Base-by-base conservation (phyloP, 495 filamentous ascomycete genomes). In the Cenococcum geophilum region DNA sequence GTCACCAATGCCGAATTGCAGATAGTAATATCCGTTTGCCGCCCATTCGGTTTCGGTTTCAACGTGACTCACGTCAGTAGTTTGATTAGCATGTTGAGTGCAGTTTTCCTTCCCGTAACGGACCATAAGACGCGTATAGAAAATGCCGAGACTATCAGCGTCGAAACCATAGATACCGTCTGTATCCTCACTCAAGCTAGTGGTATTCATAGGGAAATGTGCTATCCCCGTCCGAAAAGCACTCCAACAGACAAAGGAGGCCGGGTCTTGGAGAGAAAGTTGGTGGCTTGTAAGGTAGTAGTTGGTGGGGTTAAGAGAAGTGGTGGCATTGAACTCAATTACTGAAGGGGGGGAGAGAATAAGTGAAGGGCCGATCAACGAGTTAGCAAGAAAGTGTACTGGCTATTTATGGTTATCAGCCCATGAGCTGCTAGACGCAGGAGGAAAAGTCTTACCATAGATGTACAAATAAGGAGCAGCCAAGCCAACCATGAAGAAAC, bases 221-320 rank as follows among this genome's bases (percentile, higher is more conserved):
- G 64, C 50, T 23, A 9, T 11, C 16, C 64, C 64, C 0, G 64
- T 63, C 27, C 57, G 37, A 34, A 67, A 67, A 0, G 60, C 60
- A 37, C 60, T 67, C 64, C 64, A 67, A 34, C 64, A 67, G 20
- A 63, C 5, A 34, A 59, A 67, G 0, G 64, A 66, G 22, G 20
- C 27, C 0, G 9, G 20, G 20, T 3, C 1, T 9, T 3, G 14
- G 34, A 65, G 42, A 14, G 4, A 40, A 11, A 4, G 14, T 4
- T 14, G 3, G 11, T 14, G 3, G 1, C 18, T 20, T 21, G 16
- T 16, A 45, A 34, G 45, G 12, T n/a, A 23, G 0, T 16, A 3
- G 22, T 1, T 11, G 45, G 57, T 25, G 9, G 0, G 8, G 0
- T 10, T n/a, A 52, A 0, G 47, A 35, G 12, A 52, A 0, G 47